phyloP scores from a whole-genome alignment of 1,284 basidiomycete genomes.

The Trichosporon coremiiforme region DNA sequence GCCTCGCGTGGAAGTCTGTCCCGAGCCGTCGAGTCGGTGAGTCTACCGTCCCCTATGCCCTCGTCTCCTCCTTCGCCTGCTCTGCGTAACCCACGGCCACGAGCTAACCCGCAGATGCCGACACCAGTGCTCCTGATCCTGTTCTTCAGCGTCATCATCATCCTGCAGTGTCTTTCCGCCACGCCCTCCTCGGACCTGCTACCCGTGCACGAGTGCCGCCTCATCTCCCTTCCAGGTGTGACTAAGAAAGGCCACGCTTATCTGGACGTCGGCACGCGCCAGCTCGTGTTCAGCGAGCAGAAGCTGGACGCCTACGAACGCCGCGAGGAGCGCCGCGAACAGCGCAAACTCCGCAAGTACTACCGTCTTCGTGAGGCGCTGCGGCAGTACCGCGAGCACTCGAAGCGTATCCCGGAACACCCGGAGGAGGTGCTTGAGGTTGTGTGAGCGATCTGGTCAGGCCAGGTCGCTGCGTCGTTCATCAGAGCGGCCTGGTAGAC shows the following conservation, averaged over 20 bases:
- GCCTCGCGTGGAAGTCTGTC: slow-evolving; percentile 6
- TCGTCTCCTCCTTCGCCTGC: too few relatives aligned
- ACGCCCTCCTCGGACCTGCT: not conserved
- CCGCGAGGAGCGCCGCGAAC: slow-evolving; percentile 1
- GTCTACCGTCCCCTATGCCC: not conserved
- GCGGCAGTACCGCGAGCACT: not conserved
- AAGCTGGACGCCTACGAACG: slow-evolving; percentile 10
- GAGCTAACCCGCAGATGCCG: not conserved
- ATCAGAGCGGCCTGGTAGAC: too few relatives aligned
- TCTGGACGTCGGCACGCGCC: slow-evolving; percentile 4
- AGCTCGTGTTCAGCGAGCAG: slow-evolving; percentile 8
- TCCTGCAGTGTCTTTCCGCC: not conserved
- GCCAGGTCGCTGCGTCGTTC: too few relatives aligned
- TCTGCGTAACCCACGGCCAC: too few relatives aligned
- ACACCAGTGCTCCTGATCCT: slow-evolving; percentile 9
- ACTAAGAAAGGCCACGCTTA: not conserved
- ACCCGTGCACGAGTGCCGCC: not conserved
- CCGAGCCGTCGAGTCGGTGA: slow-evolving; percentile 11
- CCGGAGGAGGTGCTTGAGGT: slow-evolving; percentile 2
- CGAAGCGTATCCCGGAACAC: not conserved
- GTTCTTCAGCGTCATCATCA: not conserved
- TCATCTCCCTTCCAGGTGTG: not conserved
- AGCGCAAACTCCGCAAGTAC: slow-evolving; percentile 13
- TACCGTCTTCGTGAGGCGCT: slow-evolving; percentile 10
- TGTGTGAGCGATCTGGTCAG: not conserved